These are phyloP conservation scores for Vanrija sp. DNA, from an alignment of 1,284 basidiomycete species.

Conservation along the genomic window DNA sequence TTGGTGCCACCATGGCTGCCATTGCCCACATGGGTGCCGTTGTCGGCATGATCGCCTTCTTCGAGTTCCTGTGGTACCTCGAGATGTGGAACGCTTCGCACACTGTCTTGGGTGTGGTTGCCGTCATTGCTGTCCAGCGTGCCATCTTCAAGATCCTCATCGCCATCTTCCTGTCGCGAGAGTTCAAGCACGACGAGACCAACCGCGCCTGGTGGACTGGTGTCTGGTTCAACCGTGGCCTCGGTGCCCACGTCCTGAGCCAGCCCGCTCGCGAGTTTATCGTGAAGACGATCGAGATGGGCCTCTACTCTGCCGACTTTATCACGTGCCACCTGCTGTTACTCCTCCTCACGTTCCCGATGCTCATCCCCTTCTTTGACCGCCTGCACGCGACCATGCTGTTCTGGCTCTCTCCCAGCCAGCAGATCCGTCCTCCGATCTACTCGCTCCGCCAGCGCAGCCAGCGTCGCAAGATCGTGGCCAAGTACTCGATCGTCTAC, in stretches of 20 bases:
- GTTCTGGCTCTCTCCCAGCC: slow-evolving; percentile 61
- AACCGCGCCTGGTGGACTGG: slow-evolving; percentile 97
- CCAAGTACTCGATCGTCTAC: slow-evolving; percentile 70
- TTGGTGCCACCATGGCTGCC: slow-evolving; percentile 85
- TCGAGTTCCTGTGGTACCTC: slow-evolving; percentile 92
- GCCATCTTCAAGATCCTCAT: slow-evolving; percentile 89
- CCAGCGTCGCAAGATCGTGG: slow-evolving; percentile 79
- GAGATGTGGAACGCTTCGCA: slow-evolving; percentile 89
- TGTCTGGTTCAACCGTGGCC: slow-evolving; percentile 88
- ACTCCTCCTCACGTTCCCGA: slow-evolving; percentile 72
- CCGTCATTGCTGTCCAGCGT: slow-evolving; percentile 81
- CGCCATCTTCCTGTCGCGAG: slow-evolving; percentile 83
- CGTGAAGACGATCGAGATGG: slow-evolving; percentile 96
- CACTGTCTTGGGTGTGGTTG: slow-evolving; percentile 82
- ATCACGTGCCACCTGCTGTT: slow-evolving; percentile 56
- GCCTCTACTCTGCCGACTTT: slow-evolving; percentile 82
- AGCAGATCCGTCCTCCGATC: slow-evolving; percentile 88
- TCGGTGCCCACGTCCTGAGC: slow-evolving; percentile 80
- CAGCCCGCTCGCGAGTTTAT: slow-evolving; percentile 92
- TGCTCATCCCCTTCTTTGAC: slow-evolving; percentile 82
- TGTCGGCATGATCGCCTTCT: slow-evolving; percentile 81
- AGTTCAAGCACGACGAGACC: slow-evolving; percentile 96
- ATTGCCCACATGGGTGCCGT: slow-evolving; percentile 76
- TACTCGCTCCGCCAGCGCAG: slow-evolving; percentile 84
- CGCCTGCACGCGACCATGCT: slow-evolving; percentile 81